Evolutionary conservation across 352 stramenopile species (phyloP), one percentile per base, ranked within the genome.

Genomic region (Globisporangium cylindrosporum): DNA sequence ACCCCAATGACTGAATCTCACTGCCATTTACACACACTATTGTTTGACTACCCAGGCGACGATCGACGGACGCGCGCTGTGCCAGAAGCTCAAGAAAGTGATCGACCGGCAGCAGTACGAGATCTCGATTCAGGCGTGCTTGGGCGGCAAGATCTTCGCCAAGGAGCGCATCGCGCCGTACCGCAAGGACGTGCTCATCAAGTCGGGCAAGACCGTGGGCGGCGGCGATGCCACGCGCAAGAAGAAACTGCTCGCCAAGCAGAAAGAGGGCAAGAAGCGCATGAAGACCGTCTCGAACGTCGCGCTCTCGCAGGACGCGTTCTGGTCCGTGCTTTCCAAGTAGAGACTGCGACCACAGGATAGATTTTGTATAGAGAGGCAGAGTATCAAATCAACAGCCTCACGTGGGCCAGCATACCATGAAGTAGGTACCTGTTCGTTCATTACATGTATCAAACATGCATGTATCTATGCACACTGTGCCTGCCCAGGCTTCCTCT

Each of bases 171-270:
- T 99, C 61, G 77, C 90, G 48, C 96, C 98, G 4, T 99, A 97
- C 78, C 91, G 98, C 55, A 99, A 99, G 73, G 88, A 95, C 43
- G 96, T 99, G 25, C 75, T 99, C 4, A 97, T 96, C 48, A 99
- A 98, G 73, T 97, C 88, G 4, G 89, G 90, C 57, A 99, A 99
- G 69, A 95, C 82, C 0, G 97, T 99, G 18, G 97, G 97, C 54
- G 97, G 97, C 29, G 97, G 97, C 9, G 98, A 99, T 73, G 85
- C 95, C 51, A 98, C 95, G 57, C 83, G 98, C 59, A 99, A 99
- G 78, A 98, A 98, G 70, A 99, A 99, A 73, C 84, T 99, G 34
- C 76, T 99, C 14, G 97, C 99, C 70, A 99, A 99, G 81, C 98
- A 99, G 77, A 99, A 99, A 76, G 82, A 97, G 64, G 98, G 98